Percentiles rank a stretch among this genome's conserved stretches.
Conservation (phyloP, 139 green algal species). For the Micractinium conductrix region DNA sequence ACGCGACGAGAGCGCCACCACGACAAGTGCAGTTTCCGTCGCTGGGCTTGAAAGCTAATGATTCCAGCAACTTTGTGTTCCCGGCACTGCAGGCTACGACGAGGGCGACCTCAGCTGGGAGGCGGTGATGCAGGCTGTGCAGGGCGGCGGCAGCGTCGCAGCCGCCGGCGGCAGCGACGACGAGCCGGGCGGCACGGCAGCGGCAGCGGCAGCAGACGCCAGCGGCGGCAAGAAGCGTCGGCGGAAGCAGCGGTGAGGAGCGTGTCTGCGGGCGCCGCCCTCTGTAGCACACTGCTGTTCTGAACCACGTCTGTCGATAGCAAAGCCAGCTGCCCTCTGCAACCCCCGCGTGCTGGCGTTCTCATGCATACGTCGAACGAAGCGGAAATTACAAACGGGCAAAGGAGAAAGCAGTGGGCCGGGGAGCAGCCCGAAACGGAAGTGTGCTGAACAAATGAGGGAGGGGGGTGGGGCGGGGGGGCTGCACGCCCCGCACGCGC, state of each 20-base stretch:
- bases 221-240: not conserved
- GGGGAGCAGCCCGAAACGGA: not conserved
- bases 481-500: not conserved
- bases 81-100: slow-evolving; percentile 83
- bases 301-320: too few relatives aligned
- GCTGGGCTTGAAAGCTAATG: too few relatives aligned
- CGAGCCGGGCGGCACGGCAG: not conserved
- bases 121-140: slow-evolving; percentile 80
- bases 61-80: too few relatives aligned
- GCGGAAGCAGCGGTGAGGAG: not conserved
- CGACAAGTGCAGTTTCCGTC: too few relatives aligned
- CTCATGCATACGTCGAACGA: too few relatives aligned
- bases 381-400: not conserved
- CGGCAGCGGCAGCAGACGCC: not conserved
- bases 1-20: too few relatives aligned
- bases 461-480: not conserved
- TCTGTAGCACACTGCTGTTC: too few relatives aligned
- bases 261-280: too few relatives aligned
- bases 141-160: slow-evolving; percentile 30
- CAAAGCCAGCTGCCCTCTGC: too few relatives aligned
- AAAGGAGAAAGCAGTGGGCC: too few relatives aligned
- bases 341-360: too few relatives aligned
- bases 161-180: not conserved
- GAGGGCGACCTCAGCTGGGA: slow-evolving; percentile 87
- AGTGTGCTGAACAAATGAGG: not conserved